Evolutionary conservation across 495 filamentous ascomycete genomes (phyloP).

Genomic region (Chlorociboria aeruginascens): DNA sequence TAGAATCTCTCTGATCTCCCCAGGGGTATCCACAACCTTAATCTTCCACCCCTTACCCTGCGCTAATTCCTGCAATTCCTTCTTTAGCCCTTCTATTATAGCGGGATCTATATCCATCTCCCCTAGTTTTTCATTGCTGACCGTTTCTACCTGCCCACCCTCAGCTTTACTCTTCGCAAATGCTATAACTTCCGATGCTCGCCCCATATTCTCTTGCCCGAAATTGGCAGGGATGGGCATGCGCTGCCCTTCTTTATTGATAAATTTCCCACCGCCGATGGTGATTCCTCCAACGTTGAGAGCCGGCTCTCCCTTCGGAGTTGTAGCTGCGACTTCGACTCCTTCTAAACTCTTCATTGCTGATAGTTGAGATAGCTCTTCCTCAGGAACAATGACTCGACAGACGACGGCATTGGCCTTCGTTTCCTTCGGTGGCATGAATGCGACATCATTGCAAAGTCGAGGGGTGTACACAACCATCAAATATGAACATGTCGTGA

Average conservation of each 20-base stretch:
- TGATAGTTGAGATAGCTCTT: constrained; percentile 18
- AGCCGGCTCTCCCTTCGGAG: constrained; percentile 17
- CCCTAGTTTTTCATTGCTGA: constrained; percentile 47
- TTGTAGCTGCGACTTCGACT: constrained; percentile 23
- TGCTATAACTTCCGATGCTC: constrained; percentile 25
- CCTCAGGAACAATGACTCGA: constrained; percentile 33
- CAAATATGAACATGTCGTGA: constrained; percentile 84
- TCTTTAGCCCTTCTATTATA: constrained; percentile 49
- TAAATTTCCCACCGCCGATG: constrained; percentile 40
- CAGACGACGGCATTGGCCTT: constrained; percentile 71
- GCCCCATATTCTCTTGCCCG: constrained; percentile 20
- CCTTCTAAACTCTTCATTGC: constrained; percentile 18
- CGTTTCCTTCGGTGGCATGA: constrained; percentile 73
- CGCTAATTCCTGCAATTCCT: constrained; percentile 39
- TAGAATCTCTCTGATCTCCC: constrained; percentile 27
- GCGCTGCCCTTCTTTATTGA: constrained; percentile 32
- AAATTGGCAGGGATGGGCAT: constrained; percentile 25
- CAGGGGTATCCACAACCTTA: constrained; percentile 33
- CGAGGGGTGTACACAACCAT: constrained; percentile 92
- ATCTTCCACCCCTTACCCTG: constrained; percentile 44
- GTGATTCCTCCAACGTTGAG: constrained; percentile 36
- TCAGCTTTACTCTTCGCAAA: constrained; percentile 33
- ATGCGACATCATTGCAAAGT: constrained; percentile 86
- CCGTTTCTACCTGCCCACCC: constrained; percentile 36
- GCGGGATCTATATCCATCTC: constrained; percentile 59